Percentiles rank a stretch among this genome's conserved stretches.
These are phyloP conservation scores for Ascoidea rubescens DNA, from an alignment of 805 yeast species.

Conservation along the genomic window DNA sequence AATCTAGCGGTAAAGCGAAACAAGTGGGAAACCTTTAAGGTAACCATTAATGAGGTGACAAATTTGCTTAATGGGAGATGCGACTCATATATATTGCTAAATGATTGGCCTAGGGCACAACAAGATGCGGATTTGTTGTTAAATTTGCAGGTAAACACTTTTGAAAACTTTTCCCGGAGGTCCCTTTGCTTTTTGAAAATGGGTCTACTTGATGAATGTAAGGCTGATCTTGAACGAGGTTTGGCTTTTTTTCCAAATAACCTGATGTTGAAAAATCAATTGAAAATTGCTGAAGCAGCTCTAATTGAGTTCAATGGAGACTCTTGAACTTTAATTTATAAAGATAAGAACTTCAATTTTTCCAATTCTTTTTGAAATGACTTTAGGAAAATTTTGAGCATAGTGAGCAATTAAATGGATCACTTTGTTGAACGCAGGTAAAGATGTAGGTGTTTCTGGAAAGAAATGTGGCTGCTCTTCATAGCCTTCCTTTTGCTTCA, in stretches of 20 bases:
- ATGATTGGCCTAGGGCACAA: constrained; percentile 42
- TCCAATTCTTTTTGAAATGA: too few relatives aligned
- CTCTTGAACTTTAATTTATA: too few relatives aligned
- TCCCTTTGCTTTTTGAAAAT: constrained; percentile 50
- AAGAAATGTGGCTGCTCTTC: too few relatives aligned
- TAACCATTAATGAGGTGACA: constrained; percentile 54
- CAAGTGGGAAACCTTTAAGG: constrained; percentile 61
- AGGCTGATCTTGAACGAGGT: constrained; percentile 61
- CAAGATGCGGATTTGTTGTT: constrained; percentile 58
- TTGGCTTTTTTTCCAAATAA: constrained; percentile 27
- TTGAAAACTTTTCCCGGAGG: constrained; percentile 62
- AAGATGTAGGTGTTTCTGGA: too few relatives aligned
- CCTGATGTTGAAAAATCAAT: too few relatives aligned
- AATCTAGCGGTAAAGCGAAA: constrained; percentile 57
- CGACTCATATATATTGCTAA: constrained; percentile 47
- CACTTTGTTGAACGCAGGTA: too few relatives aligned
- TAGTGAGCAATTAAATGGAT: too few relatives aligned
- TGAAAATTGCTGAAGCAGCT: too few relatives aligned
- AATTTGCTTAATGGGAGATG: constrained; percentile 57
- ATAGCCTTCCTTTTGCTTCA: too few relatives aligned
- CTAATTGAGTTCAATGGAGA: too few relatives aligned
- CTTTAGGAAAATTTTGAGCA: too few relatives aligned
- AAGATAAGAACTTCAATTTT: too few relatives aligned
- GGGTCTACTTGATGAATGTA: constrained; percentile 48
- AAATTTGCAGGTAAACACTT: constrained; percentile 40